A percentile compares a stretch with the other conserved stretches of the same genome.
Evolutionary conservation across 2,329 filamentous ascomycete species (phyloP).

Genomic region (Aspergillus oerlinghausenensis): DNA sequence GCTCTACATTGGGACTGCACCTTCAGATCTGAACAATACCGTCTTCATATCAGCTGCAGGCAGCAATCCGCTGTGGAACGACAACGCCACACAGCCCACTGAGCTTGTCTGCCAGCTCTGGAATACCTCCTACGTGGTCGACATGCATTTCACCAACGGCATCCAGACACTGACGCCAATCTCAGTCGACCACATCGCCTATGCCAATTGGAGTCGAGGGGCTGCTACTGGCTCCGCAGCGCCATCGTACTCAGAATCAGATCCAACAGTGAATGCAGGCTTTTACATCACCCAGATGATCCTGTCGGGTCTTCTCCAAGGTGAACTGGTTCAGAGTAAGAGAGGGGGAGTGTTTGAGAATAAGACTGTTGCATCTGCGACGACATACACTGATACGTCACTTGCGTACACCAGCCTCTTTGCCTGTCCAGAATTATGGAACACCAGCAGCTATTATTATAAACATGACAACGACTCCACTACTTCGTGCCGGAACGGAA

Average conservation of each 20-base stretch:
- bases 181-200: conserved; percentile 4
- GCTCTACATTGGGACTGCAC: not conserved
- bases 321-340: not conserved
- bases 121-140: conserved; percentile 11
- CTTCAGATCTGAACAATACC: not conserved
- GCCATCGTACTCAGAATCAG: not conserved
- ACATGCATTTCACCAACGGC: conserved; percentile 1
- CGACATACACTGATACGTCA: not conserved
- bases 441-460: not conserved
- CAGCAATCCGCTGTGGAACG: not conserved
- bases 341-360: too few species aligned
- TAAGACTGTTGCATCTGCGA: not conserved
- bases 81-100: conserved; percentile 1
- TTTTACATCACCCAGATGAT: not conserved
- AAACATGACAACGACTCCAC: not conserved
- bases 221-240: not conserved
- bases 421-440: conserved; percentile 6
- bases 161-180: conserved; percentile 4
- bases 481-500: conserved; percentile 6
- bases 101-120: conserved; percentile 11
- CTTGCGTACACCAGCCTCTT: conserved; percentile 2
- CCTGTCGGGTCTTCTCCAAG: conserved; percentile 1
- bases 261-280: not conserved
- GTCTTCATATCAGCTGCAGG: conserved; percentile 2
- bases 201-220: not conserved